Evolutionary conservation across 1,284 basidiomycete species (phyloP), one percentile per base, ranked within the genome.

Genomic region (Apiotrichum siamense): DNA sequence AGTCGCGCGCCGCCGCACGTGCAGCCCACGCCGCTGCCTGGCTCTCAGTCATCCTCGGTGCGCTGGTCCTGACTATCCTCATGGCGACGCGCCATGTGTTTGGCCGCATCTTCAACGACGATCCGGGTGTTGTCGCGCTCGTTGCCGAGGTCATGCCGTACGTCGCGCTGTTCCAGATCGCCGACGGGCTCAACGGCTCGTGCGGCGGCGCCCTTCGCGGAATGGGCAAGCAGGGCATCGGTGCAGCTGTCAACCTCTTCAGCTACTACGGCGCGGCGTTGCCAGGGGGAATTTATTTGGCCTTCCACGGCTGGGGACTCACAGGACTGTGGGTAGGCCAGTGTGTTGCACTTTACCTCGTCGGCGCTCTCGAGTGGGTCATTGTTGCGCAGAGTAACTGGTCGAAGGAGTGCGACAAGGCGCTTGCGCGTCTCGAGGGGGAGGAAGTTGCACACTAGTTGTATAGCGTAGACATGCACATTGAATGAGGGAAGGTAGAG

Each of bases 151-250:
- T 47, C 45, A 47, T 47, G 45, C 45, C 45, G 11, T 39, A 38
- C 36, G 45, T 47, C 36, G 45, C 45, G 3, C 27, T 47, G 10
- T 47, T 47, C 45, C 45, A 47, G 45, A 47, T 47, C 20, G 45
- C 45, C 24, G 45, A 47, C 36, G 45, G 45, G 2, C 45, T 47
- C 18, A 47, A 47, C 37, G 45, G 45, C 4, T 47, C 45, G 7
- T 47, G 45, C 20, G 45, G 45, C n/a, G 45, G 45, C 10, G 11
- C 36, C 3, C 45, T 47, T 2, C 45, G 45, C 20, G 45, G 45
- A 2, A 47, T 47, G 45, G 45, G 45, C 18, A 47, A 47, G 45
- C 45, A 47, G 45, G 38, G 45, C 36, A 47, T 47, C 36, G 45
- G 45, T 26, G 45, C 45, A 4, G 12, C 37, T 2, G 45, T 47